Base-by-base conservation (phyloP, 2,329 filamentous ascomycete genomes). In the Aureobasidium sp. region DNA sequence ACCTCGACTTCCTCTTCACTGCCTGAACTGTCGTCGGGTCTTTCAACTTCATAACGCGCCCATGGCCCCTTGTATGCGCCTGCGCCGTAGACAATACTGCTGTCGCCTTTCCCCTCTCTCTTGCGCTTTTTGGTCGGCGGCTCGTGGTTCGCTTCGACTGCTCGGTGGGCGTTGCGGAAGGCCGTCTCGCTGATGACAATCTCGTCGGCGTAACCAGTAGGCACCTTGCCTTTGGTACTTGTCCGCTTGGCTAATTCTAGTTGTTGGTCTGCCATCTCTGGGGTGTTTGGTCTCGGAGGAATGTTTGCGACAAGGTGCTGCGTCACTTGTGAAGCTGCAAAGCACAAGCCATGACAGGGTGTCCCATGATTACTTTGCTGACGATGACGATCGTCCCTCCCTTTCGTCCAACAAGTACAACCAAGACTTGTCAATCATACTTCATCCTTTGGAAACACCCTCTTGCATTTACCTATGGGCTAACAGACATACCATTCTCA, bases 31-130 rank as follows among this genome's bases (percentile, higher is more conserved):
- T 82, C 84, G 36, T 84, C 79, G 66, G 91, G 88, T 68, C 89
- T 88, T 66, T 92, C 85, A 54, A 86, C 79, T 65, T 85, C 81
- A 71, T 95, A 96, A 72, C 82, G 86, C 9, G 94, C 95, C 95
- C 95, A 99, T 0, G 94, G 95, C 0, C 95, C 95, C 41, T 96
- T 83, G 74, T 99, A 99, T 49, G 91, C 87, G 59, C 87, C 88
- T 8, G 91, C 86, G 0, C 94, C 94, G 69, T 96, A 92, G 0
- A 92, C 88, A 42, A 97, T 82, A 21, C 86, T 85, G 45, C 91
- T 85, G 71, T 93, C 86, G 51, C 94, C 94, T 71, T 94, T 97
- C 67, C 79, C 85, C 74, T 97, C 91, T 64, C 94, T 82, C 67
- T 87, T 89, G n/a, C 86, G 80, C 66, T 89, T 88, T 74, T 95